Evolutionary conservation across 2,329 filamentous ascomycete species (phyloP).

Genomic region (Aaosphaeria arxii): DNA sequence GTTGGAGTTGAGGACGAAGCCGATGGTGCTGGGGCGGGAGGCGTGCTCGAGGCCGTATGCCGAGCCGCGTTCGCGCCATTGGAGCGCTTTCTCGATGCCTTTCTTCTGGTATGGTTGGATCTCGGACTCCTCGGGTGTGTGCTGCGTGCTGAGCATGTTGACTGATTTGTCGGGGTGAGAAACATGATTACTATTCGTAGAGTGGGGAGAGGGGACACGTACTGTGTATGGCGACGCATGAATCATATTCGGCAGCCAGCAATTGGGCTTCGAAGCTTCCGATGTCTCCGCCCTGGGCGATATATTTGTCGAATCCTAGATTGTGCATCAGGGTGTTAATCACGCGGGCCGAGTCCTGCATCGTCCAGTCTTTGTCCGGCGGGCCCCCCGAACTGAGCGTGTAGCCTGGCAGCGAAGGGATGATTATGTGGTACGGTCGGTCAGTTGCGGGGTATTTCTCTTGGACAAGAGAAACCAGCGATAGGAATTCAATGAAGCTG

Average conservation of each 20-base stretch:
- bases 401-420: conserved; percentile 58
- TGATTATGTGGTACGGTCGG: conserved; percentile 57
- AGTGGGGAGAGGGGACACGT: conserved; percentile 5
- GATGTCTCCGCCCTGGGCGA: conserved; percentile 59
- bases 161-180: conserved; percentile 9
- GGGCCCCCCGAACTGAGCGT: conserved; percentile 49
- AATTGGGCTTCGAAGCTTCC: conserved; percentile 45
- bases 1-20: conserved; percentile 52
- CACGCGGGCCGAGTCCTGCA: conserved; percentile 41
- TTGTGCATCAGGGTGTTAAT: conserved; percentile 54
- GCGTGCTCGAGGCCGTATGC: conserved; percentile 55
- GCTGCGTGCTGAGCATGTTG: conserved; percentile 16
- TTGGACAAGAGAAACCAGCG: conserved; percentile 46
- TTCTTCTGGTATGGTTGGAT: conserved; percentile 16
- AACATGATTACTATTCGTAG: not conserved
- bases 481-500: conserved; percentile 57
- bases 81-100: conserved; percentile 6
- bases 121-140: conserved; percentile 12
- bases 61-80: conserved; percentile 42
- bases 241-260: conserved; percentile 39
- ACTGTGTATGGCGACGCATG: conserved; percentile 46
- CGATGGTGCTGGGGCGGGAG: conserved; percentile 56
- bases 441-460: conserved; percentile 48
- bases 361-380: conserved; percentile 43
- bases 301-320: conserved; percentile 55